phyloP scores from a whole-genome alignment of 306 rosid species.

The Cucumis cinereus region DNA sequence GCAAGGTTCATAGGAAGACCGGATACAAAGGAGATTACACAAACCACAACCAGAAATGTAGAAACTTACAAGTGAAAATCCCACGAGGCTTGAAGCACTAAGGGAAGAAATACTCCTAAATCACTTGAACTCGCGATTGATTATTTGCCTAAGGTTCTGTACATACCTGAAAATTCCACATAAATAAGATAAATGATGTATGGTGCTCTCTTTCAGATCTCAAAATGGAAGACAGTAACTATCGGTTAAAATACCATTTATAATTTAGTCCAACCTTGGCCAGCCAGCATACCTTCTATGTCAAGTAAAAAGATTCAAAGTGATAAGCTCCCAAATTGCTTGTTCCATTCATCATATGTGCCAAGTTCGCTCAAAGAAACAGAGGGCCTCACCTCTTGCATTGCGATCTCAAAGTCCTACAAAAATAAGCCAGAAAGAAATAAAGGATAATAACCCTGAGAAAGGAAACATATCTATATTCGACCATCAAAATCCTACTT shows the following conservation, averaged over 20 bases:
- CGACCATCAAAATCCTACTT: conserved; percentile 29
- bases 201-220: neutral
- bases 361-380: conserved; percentile 63
- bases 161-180: neutral
- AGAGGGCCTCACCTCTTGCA: conserved; percentile 80
- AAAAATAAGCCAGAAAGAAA: neutral
- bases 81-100: neutral
- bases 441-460: conserved; percentile 6
- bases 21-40: neutral
- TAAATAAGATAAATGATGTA: neutral
- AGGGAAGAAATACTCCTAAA: neutral
- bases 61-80: neutral
- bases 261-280: neutral
- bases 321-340: conserved; percentile 54
- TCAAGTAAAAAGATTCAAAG: neutral
- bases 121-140: neutral
- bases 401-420: conserved; percentile 61
- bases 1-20: neutral
- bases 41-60: neutral
- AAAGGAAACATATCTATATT: neutral
- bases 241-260: neutral
- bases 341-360: conserved; percentile 69
- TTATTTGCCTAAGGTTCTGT: neutral
- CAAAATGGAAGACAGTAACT: neutral
- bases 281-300: neutral